These are phyloP conservation scores for Penicillium sp. DNA, from an alignment of 2,329 filamentous ascomycete genomes.

Conservation along the genomic window DNA sequence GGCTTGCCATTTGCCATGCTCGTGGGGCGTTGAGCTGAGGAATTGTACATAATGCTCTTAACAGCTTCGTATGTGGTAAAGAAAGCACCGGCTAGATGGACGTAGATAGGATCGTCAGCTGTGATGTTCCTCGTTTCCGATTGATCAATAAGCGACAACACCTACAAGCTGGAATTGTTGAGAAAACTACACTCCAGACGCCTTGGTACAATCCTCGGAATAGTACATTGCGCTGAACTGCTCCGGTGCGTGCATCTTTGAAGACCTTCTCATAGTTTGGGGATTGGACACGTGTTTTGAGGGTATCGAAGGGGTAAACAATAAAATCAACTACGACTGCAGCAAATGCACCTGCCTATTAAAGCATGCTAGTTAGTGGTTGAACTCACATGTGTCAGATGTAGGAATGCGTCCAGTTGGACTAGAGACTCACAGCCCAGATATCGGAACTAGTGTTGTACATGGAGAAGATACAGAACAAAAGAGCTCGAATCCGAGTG, in stretches of 20 bases:
- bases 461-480: constrained; percentile 26
- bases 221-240: constrained; percentile 54
- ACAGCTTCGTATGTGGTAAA: constrained; percentile 84
- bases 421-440: constrained; percentile 50
- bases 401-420: not conserved
- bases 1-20: not conserved
- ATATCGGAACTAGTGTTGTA: constrained; percentile 57
- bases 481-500: too few species aligned
- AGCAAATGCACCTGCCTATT: constrained; percentile 75
- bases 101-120: not conserved
- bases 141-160: not conserved
- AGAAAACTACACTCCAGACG: constrained; percentile 77
- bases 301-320: constrained; percentile 82
- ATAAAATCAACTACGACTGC: constrained; percentile 83
- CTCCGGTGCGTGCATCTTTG: constrained; percentile 55
- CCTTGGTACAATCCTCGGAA: constrained; percentile 82
- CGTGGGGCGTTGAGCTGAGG: constrained; percentile 32
- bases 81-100: constrained; percentile 69
- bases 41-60: constrained; percentile 62
- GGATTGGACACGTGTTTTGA: constrained; percentile 83
- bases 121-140: not conserved
- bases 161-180: constrained; percentile 80
- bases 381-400: not conserved
- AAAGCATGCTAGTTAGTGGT: not conserved
- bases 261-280: constrained; percentile 70